Conservation (phyloP, 2,329 filamentous ascomycete genomes). For the Onygenales sp. region DNA sequence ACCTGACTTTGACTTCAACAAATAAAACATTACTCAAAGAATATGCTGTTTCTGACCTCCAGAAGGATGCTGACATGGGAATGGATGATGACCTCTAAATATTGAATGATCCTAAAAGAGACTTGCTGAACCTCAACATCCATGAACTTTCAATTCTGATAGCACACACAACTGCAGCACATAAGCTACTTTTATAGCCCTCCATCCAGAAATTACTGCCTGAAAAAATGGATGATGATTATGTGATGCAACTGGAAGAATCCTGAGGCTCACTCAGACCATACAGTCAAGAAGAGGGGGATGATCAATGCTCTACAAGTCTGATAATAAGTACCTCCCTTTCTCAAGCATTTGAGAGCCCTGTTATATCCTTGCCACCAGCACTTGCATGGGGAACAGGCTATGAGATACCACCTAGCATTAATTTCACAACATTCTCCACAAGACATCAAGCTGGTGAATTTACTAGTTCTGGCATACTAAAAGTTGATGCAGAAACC, state of each 20-base stretch:
- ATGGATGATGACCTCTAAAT: neutral
- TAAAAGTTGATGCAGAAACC: conserved; percentile 45
- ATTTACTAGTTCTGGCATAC: conserved; percentile 39
- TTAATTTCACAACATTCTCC: conserved; percentile 20
- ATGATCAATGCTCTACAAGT: conserved; percentile 34
- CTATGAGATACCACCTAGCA: conserved; percentile 23
- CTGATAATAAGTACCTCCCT: conserved; percentile 19
- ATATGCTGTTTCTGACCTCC: neutral
- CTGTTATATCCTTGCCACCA: conserved; percentile 31
- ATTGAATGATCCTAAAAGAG: conserved; percentile 15
- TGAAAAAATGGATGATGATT: conserved; percentile 53
- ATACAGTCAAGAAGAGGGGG: conserved; percentile 70
- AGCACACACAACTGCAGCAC: conserved; percentile 85
- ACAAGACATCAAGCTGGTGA: conserved; percentile 34
- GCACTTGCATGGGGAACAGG: conserved; percentile 44
- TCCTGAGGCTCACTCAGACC: conserved; percentile 63
- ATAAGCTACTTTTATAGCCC: conserved; percentile 65
- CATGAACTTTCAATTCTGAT: conserved; percentile 64
- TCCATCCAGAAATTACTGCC: conserved; percentile 57
- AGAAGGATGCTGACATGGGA: neutral
- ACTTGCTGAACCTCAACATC: conserved; percentile 35
- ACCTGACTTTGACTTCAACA: neutral
- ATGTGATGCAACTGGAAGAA: conserved; percentile 68
- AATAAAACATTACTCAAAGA: neutral
- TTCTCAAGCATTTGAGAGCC: conserved; percentile 18